Evolutionary conservation across 768 basidiomycete species (phyloP), one percentile per base, ranked within the genome.

Genomic region (Boletus vermiculosoides): DNA sequence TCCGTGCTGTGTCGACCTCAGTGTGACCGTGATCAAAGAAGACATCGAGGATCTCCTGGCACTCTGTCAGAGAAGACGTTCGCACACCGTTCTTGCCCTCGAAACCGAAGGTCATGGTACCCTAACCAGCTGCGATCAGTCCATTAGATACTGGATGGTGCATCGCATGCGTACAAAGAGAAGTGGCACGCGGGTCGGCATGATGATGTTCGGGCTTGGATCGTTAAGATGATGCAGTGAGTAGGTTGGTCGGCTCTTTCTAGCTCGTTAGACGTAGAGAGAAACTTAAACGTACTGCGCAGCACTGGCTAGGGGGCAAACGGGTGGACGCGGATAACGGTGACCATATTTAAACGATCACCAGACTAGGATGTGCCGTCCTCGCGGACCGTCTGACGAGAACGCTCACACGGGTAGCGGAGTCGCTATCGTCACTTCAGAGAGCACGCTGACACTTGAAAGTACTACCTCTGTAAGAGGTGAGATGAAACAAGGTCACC

Each of bases 1-100:
- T 62, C 18, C 81, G 73, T 10, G 83, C 78, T 0, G 81, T 80
- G 56, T 85, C 83, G 23, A 85, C 67, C 62, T 80, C 78, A 9
- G 61, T 71, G 53, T 80, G 72, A 4, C 79, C 79, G 45, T 76
- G 66, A 15, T 62, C 60, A 45, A 77, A 70, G 67, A 80, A 80
- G 4, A 71, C 63, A 33, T 82, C 74, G 46, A 84, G 56, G 45
- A 83, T 76, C 42, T 75, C 74, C 57, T 80, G 77, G 52, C 73
- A 76, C 40, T 76, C 71, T 6, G 66, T 58, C 23, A 67, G 57
- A 25, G 73, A 71, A 11, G 72, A 60, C 10, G 68, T 74, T 25
- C 80, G 74, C 7, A 76, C 75, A 25, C 75, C 77, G 40, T 73
- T 76, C 66, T 73, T 75, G 7, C 77, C 77, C 25, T 74, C 57